phyloP scores from a whole-genome alignment of 352 stramenopile genomes.

The Pythium graminicola region DNA sequence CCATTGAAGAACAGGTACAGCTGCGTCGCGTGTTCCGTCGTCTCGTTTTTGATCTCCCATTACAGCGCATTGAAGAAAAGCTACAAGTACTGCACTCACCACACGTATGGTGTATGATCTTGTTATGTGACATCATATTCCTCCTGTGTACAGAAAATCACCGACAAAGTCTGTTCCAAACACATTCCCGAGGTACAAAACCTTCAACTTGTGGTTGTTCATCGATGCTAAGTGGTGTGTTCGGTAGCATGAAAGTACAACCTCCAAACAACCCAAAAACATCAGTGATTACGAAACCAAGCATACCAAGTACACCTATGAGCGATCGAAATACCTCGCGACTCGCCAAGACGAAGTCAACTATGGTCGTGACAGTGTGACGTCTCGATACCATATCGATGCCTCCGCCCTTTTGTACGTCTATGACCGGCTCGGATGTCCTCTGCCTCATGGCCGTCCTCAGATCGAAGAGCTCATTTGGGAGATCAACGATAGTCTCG shows the following conservation, averaged over 20 bases:
- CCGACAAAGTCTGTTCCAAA: constrained; percentile 32
- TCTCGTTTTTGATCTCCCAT: constrained; percentile 56
- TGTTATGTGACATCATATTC: too few species aligned
- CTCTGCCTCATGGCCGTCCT: constrained; percentile 30
- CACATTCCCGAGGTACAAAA: constrained; percentile 15
- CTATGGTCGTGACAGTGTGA: constrained; percentile 48
- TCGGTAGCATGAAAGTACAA: neutral
- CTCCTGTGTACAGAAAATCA: constrained; percentile 43
- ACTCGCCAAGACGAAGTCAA: constrained; percentile 55
- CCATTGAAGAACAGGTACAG: constrained; percentile 74
- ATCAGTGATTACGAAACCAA: constrained; percentile 34
- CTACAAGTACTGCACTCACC: constrained; percentile 32
- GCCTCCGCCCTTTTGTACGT: constrained; percentile 37
- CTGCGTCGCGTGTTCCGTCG: constrained; percentile 63
- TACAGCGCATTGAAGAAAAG: constrained; percentile 53
- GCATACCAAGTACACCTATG: constrained; percentile 30
- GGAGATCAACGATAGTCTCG: constrained; percentile 75
- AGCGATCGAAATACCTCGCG: constrained; percentile 38
- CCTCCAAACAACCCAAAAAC: constrained; percentile 17
- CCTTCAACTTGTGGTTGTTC: neutral
- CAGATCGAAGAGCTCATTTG: constrained; percentile 66
- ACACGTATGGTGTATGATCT: too few species aligned
- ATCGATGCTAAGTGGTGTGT: neutral
- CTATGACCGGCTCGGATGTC: constrained; percentile 52
- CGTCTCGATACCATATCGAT: constrained; percentile 45